Base-by-base conservation (phyloP, 2,329 filamentous ascomycete genomes). In the Apiospora saccharicola region DNA sequence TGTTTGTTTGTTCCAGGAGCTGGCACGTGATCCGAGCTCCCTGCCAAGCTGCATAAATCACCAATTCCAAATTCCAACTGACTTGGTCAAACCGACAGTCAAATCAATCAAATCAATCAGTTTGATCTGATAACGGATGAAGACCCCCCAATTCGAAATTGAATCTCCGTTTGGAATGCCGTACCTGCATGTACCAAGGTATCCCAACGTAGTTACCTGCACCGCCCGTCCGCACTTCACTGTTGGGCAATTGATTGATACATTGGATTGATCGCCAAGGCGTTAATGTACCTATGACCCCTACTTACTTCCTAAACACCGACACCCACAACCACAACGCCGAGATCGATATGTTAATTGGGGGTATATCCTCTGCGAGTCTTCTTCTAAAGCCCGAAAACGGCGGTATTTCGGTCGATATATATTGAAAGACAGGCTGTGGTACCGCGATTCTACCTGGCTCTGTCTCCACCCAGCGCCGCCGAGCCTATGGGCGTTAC, bases 101-200 rank as follows among this genome's bases (percentile, higher is more conserved):
- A 10, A 57, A 19, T 34, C 2, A 22, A 37, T 37, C 34, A 22
- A 61, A 37, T 61, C 19, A 26, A 19, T 57, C 30, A 37, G 53
- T 61, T 37, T 37, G 53, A 61, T 61, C 53, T 64, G 57, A 64
- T 64, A 64, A 64, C 8, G 37, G 13, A 16, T n/a, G 22, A 8
- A 22, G n/a, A 8, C 37, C 16, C 16, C 53, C 53, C 22, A 37
- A 41, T n/a, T 34, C 10, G 19, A 46, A 6, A 46, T 46, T 16
- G 44, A 49, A 49, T 8, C 19, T 41, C 37, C 37, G 10, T 10
- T 41, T 41, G 37, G 41, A 64, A 41, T 64, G 57, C 57, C 57
- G 57, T 64, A 64, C 57, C 57, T 64, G 57, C 57, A 64, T 64
- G 57, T 64, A 64, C 57, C 57, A 13, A 64, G 3, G 57, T 64